These are phyloP conservation scores for Monosporozyma aerobia DNA, from an alignment of 805 yeast genomes.

Conservation along the genomic window DNA sequence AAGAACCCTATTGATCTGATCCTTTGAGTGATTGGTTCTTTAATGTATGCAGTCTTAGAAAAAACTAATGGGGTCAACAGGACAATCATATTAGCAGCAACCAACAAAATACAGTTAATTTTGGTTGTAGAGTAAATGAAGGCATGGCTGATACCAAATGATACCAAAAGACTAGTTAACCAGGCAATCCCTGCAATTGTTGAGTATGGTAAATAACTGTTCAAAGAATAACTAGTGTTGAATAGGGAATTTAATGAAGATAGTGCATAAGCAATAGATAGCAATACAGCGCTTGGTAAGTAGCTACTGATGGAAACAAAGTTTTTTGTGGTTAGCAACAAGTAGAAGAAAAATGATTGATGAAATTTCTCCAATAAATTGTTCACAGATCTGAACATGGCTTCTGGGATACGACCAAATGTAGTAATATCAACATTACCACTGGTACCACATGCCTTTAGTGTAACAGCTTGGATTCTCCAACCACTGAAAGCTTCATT, in stretches of 20 bases:
- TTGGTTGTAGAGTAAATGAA: slow-evolving; percentile 12
- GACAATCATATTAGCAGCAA: slow-evolving; percentile 11
- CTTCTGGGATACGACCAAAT: slow-evolving; percentile 83
- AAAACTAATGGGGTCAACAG: slow-evolving; percentile 13
- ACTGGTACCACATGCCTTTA: slow-evolving; percentile 53
- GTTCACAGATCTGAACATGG: slow-evolving; percentile 78
- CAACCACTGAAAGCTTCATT: slow-evolving; percentile 92
- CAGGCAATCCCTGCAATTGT: slow-evolving; percentile 16
- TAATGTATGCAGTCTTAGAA: slow-evolving; percentile 7
- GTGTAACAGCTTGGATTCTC: slow-evolving; percentile 84
- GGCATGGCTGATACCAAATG: slow-evolving; percentile 18
- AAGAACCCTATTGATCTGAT: slow-evolving; percentile 43
- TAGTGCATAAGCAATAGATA: slow-evolving; percentile 60
- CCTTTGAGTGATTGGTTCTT: slow-evolving; percentile 19
- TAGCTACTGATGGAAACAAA: slow-evolving; percentile 94
- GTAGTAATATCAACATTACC: slow-evolving; percentile 81
- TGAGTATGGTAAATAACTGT: slow-evolving; percentile 12
- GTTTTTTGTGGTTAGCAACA: slow-evolving; percentile 62
- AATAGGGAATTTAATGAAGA: slow-evolving; percentile 53
- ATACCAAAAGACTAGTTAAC: slow-evolving; percentile 27
- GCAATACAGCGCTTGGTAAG: slow-evolving; percentile 71
- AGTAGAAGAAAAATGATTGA: slow-evolving; percentile 90
- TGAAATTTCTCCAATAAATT: slow-evolving; percentile 92
- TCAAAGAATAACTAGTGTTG: slow-evolving; percentile 23
- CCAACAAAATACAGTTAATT: slow-evolving; percentile 4